These are phyloP conservation scores for Achaetomiella virescens DNA, from an alignment of 495 filamentous ascomycete species.

Conservation along the genomic window DNA sequence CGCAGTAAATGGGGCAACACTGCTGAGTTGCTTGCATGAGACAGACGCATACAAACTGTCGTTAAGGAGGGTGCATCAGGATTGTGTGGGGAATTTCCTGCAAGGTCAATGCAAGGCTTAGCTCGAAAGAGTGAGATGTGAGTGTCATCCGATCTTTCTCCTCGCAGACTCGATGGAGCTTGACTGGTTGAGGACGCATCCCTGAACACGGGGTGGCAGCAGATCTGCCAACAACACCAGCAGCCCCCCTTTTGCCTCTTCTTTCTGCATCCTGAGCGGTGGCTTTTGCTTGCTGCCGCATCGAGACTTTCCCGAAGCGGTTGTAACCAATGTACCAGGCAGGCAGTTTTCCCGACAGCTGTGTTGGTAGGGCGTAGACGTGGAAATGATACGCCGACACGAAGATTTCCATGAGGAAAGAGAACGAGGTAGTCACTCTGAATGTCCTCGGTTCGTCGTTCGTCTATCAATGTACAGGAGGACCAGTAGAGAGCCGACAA, in stretches of 20 bases:
- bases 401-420: neutral
- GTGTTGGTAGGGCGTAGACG: neutral
- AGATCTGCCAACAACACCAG: neutral
- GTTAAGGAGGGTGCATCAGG: neutral
- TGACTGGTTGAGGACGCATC: conserved; percentile 6
- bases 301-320: neutral
- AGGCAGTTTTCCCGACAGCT: neutral
- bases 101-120: conserved; percentile 2
- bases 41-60: neutral
- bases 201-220: conserved; percentile 1
- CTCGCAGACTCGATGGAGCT: neutral
- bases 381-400: neutral
- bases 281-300: neutral
- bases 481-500: neutral
- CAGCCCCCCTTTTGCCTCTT: neutral
- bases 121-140: neutral
- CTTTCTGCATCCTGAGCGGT: neutral
- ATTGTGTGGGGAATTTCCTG: neutral
- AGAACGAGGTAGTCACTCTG: neutral
- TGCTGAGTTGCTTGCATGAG: neutral
- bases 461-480: conserved; percentile 5
- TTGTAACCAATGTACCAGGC: neutral
- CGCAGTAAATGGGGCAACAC: neutral
- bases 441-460: neutral
- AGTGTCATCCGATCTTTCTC: conserved; percentile 1